Conservation (phyloP, 1,284 basidiomycete genomes). For the Papiliotrema fonsecae region DNA sequence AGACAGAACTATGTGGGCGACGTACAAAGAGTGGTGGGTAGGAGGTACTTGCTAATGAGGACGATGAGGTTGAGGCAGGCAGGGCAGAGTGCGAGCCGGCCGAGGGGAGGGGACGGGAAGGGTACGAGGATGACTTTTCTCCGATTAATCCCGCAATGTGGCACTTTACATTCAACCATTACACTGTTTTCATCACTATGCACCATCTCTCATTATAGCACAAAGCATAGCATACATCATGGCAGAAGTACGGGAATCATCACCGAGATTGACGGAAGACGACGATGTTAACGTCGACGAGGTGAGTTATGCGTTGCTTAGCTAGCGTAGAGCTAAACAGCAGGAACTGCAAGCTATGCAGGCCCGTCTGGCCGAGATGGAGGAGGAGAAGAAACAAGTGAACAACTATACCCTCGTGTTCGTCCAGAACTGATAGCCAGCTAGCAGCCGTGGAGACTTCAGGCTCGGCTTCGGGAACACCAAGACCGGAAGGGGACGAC, state of each 20-base stretch:
- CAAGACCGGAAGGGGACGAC: conserved; percentile 17
- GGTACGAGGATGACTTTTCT: too few relatives aligned
- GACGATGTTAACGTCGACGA: conserved; percentile 42
- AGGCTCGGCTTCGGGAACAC: conserved; percentile 6
- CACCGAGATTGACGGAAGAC: conserved; percentile 34
- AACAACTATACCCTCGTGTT: neutral
- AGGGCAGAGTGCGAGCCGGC: neutral
- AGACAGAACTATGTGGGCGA: neutral
- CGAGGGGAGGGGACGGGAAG: too few relatives aligned
- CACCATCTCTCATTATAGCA: neutral
- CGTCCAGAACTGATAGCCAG: conserved; percentile 11
- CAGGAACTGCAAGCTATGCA: conserved; percentile 68
- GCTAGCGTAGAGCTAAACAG: neutral
- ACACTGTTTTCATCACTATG: neutral
- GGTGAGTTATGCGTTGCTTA: conserved; percentile 14
- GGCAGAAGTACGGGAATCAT: conserved; percentile 36
- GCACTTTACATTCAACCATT: neutral
- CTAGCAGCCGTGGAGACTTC: conserved; percentile 7
- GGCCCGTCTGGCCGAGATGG: conserved; percentile 79
- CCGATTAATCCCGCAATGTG: conserved; percentile 8
- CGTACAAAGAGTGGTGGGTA: neutral
- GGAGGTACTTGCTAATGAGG: too few relatives aligned
- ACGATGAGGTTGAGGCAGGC: neutral
- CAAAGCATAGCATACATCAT: conserved; percentile 18
- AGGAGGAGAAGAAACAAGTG: conserved; percentile 69